Evolutionary conservation across 2,329 filamentous ascomycete genomes (phyloP), one percentile per base, ranked within the genome.

Genomic region (Thermothelomyces thermophilus): DNA sequence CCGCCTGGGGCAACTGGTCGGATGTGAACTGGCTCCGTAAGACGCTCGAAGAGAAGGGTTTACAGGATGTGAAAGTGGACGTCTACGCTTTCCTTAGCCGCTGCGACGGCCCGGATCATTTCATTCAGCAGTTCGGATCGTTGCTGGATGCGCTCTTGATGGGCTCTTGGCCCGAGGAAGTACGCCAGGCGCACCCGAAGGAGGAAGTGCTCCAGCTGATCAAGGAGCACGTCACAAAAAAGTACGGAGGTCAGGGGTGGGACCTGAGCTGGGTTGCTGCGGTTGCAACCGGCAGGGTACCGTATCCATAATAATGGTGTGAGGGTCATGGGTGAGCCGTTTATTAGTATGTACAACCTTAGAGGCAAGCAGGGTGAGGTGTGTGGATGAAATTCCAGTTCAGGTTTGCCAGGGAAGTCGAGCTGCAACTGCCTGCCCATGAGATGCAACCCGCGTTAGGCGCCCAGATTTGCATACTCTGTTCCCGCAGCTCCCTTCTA

Each of bases 121-220:
- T 64, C 37, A 37, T 73, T 4, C 20, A 54, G 7, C 55, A 51
- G 3, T 70, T 67, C 47, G 62, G 56, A 0, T 64, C 66, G 58
- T 74, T 74, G 68, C 41, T 71, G 33, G 57, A 66, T 0, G 70
- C 64, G 62, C 41, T 71, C 50, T 62, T 68, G 46, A 64, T 60
- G 31, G 56, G 61, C 34, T 65, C 61, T 45, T 74, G 72, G 70
- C 65, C 62, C 28, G 69, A 72, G 54, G 67, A 72, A 57, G 56
- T 59, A 52, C 58, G 63, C 54, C 56, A 53, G 34, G 66, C 64
- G 51, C 68, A 69, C 53, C 49, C 62, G 5, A n/a, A 55, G 24
- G 64, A 67, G 1, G 71, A 73, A 56, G 66, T 71, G 1, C 62
- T 59, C 47, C 60, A 45, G 17, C 31, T 69, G 58, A 34, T 74